Percentiles rank a stretch among this genome's conserved stretches.
Conservation (phyloP, 2,329 filamentous ascomycete species). For the Rosellinia necatrix region DNA sequence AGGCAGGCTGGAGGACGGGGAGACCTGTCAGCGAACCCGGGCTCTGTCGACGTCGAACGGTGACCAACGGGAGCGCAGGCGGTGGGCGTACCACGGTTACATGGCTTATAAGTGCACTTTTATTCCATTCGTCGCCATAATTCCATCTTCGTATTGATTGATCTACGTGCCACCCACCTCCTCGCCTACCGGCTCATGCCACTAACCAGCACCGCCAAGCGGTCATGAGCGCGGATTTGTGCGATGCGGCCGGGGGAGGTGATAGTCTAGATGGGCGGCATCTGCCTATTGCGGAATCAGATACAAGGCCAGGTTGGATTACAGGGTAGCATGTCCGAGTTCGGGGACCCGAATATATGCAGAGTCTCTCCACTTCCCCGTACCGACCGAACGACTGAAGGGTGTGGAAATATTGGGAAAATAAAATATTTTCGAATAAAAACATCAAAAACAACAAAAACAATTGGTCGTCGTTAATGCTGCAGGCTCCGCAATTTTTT, state of each 20-base stretch:
- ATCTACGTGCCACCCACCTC: not conserved
- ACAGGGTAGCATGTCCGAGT: constrained; percentile 24
- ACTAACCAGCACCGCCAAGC: constrained; percentile 1
- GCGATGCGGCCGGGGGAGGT: constrained; percentile 1
- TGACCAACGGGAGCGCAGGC: too few species aligned
- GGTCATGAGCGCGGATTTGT: constrained; percentile 14
- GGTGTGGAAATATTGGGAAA: too few species aligned
- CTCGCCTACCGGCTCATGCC: not conserved
- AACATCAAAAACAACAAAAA: too few species aligned
- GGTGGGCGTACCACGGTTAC: too few species aligned
- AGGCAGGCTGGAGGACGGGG: not conserved
- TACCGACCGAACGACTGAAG: constrained; percentile 7
- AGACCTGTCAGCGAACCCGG: not conserved
- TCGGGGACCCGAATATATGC: constrained; percentile 18
- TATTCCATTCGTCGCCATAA: not conserved
- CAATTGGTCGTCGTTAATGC: not conserved
- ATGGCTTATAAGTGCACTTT: constrained; percentile 11
- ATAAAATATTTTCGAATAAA: too few species aligned
- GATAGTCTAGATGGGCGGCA: too few species aligned
- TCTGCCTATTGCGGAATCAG: not conserved
- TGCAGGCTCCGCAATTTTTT: too few species aligned
- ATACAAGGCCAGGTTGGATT: constrained; percentile 8
- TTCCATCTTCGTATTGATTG: not conserved
- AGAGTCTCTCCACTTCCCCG: constrained; percentile 22
- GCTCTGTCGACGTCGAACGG: not conserved